Percentiles rank a stretch among this genome's conserved stretches.
These are phyloP conservation scores for Cutaneotrichosporon spelunceum DNA, from an alignment of 1,284 basidiomycete genomes.

Conservation along the genomic window DNA sequence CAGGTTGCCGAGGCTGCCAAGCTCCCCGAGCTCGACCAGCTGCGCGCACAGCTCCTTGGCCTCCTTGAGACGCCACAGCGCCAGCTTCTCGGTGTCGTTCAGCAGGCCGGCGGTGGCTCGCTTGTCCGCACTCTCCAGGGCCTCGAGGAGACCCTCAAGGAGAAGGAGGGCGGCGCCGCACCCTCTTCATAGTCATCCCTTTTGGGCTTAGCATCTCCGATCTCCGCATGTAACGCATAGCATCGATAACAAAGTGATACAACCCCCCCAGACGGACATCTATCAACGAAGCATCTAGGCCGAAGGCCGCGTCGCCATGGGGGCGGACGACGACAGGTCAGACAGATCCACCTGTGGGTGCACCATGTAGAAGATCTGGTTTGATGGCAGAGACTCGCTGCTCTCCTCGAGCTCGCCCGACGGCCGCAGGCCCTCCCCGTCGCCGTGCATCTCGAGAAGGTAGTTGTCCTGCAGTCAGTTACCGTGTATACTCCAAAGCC, in stretches of 20 bases:
- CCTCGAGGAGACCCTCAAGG: conserved; percentile 46
- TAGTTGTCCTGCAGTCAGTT: conserved; percentile 66
- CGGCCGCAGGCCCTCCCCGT: conserved; percentile 68
- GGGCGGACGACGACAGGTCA: conserved; percentile 47
- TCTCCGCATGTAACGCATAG: conserved; percentile 26
- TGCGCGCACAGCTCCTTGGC: conserved; percentile 52
- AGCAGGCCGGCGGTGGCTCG: conserved; percentile 46
- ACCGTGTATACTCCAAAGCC: too few species aligned
- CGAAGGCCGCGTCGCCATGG: neutral
- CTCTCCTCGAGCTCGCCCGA: conserved; percentile 50
- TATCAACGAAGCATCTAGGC: neutral
- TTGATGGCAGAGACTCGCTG: conserved; percentile 26
- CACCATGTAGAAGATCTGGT: conserved; percentile 50
- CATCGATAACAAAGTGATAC: conserved; percentile 19
- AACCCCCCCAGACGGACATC: neutral
- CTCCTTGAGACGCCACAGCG: conserved; percentile 45
- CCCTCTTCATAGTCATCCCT: conserved; percentile 12
- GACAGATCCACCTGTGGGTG: conserved; percentile 51
- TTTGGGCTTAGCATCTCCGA: conserved; percentile 10
- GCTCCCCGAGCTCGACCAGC: conserved; percentile 48
- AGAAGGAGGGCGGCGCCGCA: conserved; percentile 20
- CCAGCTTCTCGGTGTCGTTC: conserved; percentile 43
- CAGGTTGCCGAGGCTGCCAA: conserved; percentile 38
- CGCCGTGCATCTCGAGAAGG: conserved; percentile 75
- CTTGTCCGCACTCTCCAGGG: conserved; percentile 51